Evolutionary conservation across 805 yeast species (phyloP).

Genomic region (Dipodascus geniculatus): DNA sequence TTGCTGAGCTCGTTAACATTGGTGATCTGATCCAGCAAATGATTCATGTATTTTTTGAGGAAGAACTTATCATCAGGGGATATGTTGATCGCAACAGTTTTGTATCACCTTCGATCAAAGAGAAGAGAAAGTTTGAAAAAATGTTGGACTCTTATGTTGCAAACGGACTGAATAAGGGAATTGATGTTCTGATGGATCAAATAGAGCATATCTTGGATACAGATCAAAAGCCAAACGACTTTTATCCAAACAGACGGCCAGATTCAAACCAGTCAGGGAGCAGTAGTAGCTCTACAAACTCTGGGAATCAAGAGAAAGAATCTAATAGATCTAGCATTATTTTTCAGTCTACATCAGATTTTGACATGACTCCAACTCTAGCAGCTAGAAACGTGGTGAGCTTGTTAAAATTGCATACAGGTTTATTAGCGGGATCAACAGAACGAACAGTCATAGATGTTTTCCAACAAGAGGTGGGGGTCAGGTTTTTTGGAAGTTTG

Average conservation of each 20-base stretch:
- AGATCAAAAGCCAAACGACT: slow-evolving; percentile 49
- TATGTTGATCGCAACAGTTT: slow-evolving; percentile 70
- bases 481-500: slow-evolving; percentile 64
- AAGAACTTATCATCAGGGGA: slow-evolving; percentile 48
- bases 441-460: slow-evolving; percentile 84
- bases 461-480: slow-evolving; percentile 88
- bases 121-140: slow-evolving; percentile 71
- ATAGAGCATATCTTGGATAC: slow-evolving; percentile 50
- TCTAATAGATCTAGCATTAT: neutral
- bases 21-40: slow-evolving; percentile 90
- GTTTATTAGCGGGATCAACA: slow-evolving; percentile 64
- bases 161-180: slow-evolving; percentile 84
- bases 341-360: slow-evolving; percentile 2
- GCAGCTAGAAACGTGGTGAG: slow-evolving; percentile 56
- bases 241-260: slow-evolving; percentile 35
- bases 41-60: slow-evolving; percentile 81
- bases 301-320: neutral
- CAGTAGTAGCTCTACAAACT: neutral
- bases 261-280: slow-evolving; percentile 11
- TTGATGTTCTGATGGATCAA: slow-evolving; percentile 77
- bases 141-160: slow-evolving; percentile 83
- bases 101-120: slow-evolving; percentile 61
- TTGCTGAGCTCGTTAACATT: slow-evolving; percentile 81
- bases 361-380: slow-evolving; percentile 38
- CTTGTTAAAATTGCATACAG: slow-evolving; percentile 59